These are phyloP conservation scores for Cyathus striatus DNA, from an alignment of 768 basidiomycete species.

Conservation along the genomic window DNA sequence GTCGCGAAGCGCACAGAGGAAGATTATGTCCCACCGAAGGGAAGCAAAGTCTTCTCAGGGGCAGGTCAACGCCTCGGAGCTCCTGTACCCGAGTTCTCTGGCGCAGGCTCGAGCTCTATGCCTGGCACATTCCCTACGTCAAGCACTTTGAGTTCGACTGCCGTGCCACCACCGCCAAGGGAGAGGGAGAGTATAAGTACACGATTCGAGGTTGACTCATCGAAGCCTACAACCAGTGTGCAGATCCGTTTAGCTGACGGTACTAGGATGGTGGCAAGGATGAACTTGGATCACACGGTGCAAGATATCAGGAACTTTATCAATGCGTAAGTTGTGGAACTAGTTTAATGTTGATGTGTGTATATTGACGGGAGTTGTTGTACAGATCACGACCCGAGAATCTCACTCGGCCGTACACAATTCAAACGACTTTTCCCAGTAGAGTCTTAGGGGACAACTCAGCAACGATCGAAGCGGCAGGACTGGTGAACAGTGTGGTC, in stretches of 20 bases:
- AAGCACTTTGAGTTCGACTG: constrained; percentile 12
- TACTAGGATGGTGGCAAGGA: constrained; percentile 77
- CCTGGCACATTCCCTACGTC: constrained; percentile 57
- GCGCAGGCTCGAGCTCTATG: constrained; percentile 25
- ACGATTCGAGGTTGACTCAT: constrained; percentile 78
- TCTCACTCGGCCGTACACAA: constrained; percentile 56
- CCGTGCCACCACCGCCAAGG: constrained; percentile 9
- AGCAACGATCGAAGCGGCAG: constrained; percentile 67
- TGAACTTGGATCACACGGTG: constrained; percentile 91
- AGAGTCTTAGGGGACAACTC: constrained; percentile 58
- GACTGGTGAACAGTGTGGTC: constrained; percentile 76
- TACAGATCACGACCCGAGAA: constrained; percentile 70
- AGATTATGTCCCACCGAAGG: constrained; percentile 60
- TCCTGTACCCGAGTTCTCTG: constrained; percentile 47
- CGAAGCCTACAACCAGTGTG: constrained; percentile 78
- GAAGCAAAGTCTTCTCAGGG: constrained; percentile 58
- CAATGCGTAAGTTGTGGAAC: constrained; percentile 71
- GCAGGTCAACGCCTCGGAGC: constrained; percentile 80
- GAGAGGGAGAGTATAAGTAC: constrained; percentile 38
- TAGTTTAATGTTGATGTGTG: not conserved
- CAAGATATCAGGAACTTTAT: constrained; percentile 83
- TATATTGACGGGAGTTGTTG: too few species aligned
- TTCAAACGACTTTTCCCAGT: constrained; percentile 88
- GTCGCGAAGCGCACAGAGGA: constrained; percentile 68
- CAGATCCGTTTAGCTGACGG: constrained; percentile 92